These are phyloP conservation scores for Naganishia vishniacii DNA, from an alignment of 768 basidiomycete genomes.

Conservation along the genomic window DNA sequence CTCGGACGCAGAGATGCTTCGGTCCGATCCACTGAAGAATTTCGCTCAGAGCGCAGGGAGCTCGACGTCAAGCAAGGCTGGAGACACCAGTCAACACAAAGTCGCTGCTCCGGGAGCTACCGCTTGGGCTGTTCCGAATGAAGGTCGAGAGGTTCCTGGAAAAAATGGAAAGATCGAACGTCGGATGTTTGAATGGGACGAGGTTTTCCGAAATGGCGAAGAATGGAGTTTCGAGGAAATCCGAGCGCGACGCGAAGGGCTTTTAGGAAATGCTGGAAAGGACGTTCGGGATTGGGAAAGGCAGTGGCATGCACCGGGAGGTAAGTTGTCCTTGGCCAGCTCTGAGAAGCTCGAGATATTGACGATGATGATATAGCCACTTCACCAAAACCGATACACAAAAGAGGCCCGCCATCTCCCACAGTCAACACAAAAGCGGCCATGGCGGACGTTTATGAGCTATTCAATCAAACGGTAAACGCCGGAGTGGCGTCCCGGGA, in stretches of 20 bases:
- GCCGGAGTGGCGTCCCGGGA: conserved; percentile 34
- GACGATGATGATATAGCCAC: conserved; percentile 32
- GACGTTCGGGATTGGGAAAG: conserved; percentile 45
- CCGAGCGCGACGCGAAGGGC: conserved; percentile 46
- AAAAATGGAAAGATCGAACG: conserved; percentile 42
- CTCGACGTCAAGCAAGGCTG: neutral
- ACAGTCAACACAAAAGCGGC: conserved; percentile 98
- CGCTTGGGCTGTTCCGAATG: conserved; percentile 42
- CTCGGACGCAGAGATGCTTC: conserved; percentile 50
- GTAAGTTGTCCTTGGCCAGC: conserved; percentile 31
- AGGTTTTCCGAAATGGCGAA: conserved; percentile 63
- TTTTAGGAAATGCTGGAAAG: conserved; percentile 34
- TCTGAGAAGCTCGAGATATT: neutral
- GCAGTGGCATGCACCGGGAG: conserved; percentile 41
- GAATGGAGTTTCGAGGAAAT: conserved; percentile 80
- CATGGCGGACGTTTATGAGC: conserved; percentile 83
- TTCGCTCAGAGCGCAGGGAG: conserved; percentile 33
- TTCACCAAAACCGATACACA: conserved; percentile 32
- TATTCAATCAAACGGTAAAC: conserved; percentile 67
- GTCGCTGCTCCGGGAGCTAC: conserved; percentile 1
- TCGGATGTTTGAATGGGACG: conserved; percentile 53
- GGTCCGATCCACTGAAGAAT: conserved; percentile 50
- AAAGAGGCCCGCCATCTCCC: conserved; percentile 51
- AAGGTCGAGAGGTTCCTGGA: conserved; percentile 38
- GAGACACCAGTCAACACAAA: neutral